Base-by-base conservation (phyloP, 768 basidiomycete species). In the Trametes meyenii region DNA sequence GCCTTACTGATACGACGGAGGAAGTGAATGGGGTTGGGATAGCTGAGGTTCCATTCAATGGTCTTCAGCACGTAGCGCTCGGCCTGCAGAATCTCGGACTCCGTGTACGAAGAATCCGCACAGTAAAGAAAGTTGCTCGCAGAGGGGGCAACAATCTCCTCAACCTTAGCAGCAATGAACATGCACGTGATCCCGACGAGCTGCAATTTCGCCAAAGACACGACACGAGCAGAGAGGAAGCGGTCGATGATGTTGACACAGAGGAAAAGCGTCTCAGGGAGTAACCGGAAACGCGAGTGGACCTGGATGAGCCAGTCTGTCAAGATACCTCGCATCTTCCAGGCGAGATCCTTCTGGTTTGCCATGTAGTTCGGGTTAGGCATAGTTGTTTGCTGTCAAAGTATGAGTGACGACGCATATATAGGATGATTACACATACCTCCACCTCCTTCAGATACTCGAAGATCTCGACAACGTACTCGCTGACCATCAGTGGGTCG, bases 401-500 rank as follows among this genome's bases (percentile, higher is more conserved):
- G 36, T 39, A 45, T 49, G 42, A 36, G 61, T 26, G 62, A 39
- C 67, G 62, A 33, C 68, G 54, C 53, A 52, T 52, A 60, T 35
- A 73, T 29, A 16, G 38, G 17, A 17, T 14, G 50, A 10, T 29
- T 13, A 29, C 52, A 57, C 35, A 45, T 70, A 95, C 95, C 85
- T 98, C 94, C 61, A 88, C 79, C 62, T 84, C 77, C 72, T 88
- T 91, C 77, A 98, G 83, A 76, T 99, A 98, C 58, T 89, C 79
- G 77, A 95, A 96, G 63, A 98, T 95, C 60, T 98, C 97, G 24
- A 80, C 80, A 52, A 97, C 96, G 70, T 99, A 99, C 75, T 98
- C 94, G 77, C 89, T 90, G 66, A 97, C 96, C 96, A 98, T 98
- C 62, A 93, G 80, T 14, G 96, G 97, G 70, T 99, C 96, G 51